Conservation (phyloP, 1,284 basidiomycete genomes). For the Tilletia setariae region DNA sequence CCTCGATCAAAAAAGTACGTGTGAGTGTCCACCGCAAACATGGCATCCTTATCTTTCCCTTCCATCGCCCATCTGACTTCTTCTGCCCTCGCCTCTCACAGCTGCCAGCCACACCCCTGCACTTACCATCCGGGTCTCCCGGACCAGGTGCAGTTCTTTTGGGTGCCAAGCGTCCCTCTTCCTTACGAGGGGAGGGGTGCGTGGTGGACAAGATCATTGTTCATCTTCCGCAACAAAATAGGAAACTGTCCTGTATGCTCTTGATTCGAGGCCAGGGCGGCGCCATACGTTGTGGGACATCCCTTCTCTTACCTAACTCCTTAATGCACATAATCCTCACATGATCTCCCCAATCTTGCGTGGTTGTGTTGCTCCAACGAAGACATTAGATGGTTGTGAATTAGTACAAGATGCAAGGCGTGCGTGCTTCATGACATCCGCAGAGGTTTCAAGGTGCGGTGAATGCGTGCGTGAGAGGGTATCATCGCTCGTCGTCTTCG, state of each 20-base stretch:
- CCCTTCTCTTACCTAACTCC: neutral
- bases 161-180: constrained; percentile 12
- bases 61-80: neutral
- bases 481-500: constrained; percentile 8
- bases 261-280: constrained; percentile 9
- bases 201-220: constrained; percentile 14
- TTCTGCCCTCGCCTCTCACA: neutral
- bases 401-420: neutral
- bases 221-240: constrained; percentile 9
- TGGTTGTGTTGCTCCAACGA: neutral
- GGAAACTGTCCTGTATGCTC: constrained; percentile 10
- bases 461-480: neutral
- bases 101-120: constrained; percentile 17
- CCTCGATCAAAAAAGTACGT: constrained; percentile 14
- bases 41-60: neutral
- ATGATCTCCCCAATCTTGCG: neutral
- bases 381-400: neutral
- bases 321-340: neutral
- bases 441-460: no score
- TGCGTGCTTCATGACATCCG: neutral
- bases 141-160: no score
- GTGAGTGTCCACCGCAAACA: neutral
- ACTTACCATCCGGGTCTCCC: neutral
- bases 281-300: constrained; percentile 10
- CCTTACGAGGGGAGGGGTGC: neutral